phyloP scores from a whole-genome alignment of 371 early-diverging fungal genomes.

The Zychaea mexicana region DNA sequence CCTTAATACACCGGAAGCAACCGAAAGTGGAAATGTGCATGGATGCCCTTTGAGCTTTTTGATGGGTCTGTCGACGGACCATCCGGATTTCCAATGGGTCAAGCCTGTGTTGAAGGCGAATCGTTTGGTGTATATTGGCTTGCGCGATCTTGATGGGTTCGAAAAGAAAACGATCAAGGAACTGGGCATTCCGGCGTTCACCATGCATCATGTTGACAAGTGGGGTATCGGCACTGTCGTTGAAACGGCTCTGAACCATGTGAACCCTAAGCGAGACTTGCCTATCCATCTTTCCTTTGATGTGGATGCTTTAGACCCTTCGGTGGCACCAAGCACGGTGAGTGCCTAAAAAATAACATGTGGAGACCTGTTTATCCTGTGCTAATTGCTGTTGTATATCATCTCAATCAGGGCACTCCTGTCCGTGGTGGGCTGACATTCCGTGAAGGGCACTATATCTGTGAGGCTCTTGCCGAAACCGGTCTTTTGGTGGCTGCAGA shows the following conservation, averaged over 20 bases:
- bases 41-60: conserved; percentile 95
- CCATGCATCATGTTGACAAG: conserved; percentile 97
- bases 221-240: conserved; percentile 94
- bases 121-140: conserved; percentile 93
- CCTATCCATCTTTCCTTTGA: conserved; percentile 82
- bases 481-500: conserved; percentile 92
- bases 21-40: conserved; percentile 93
- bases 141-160: conserved; percentile 91
- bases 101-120: conserved; percentile 75
- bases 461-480: conserved; percentile 91
- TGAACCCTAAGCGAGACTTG: conserved; percentile 77
- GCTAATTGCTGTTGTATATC: neutral
- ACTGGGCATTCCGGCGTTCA: conserved; percentile 87
- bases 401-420: conserved; percentile 75
- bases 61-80: conserved; percentile 75
- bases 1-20: conserved; percentile 92
- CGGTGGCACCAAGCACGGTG: conserved; percentile 46
- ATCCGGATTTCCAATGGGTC: conserved; percentile 85
- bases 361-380: no score
- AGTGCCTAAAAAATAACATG: conserved; percentile 8
- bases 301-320: conserved; percentile 15
- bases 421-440: conserved; percentile 96
- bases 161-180: conserved; percentile 85
- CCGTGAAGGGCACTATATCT: conserved; percentile 89
- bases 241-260: conserved; percentile 91